Conservation (phyloP, 2,329 filamentous ascomycete genomes). For the Ascocoryne sarcoides region DNA sequence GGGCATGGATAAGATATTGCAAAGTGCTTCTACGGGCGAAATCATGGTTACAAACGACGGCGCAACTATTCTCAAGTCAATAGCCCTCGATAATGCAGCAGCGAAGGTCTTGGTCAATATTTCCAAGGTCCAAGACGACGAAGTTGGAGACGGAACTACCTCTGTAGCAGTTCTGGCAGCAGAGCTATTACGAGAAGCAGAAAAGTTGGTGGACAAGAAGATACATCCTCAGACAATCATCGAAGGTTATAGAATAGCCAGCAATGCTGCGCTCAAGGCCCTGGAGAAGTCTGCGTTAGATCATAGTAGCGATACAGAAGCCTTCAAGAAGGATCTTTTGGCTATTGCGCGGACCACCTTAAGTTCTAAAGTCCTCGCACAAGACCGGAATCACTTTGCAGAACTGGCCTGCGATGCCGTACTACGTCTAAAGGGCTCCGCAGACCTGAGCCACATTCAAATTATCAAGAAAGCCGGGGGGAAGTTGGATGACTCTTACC, state of each 20-base stretch:
- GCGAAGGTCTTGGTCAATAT: conserved; percentile 99
- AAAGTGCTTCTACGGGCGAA: conserved; percentile 88
- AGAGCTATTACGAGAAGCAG: conserved; percentile 89
- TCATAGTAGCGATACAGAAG: conserved; percentile 73
- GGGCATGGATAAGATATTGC: conserved; percentile 66
- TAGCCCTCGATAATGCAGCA: conserved; percentile 95
- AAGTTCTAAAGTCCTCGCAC: conserved; percentile 92
- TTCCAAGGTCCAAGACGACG: conserved; percentile 97
- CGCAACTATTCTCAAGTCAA: conserved; percentile 95
- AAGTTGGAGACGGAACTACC: conserved; percentile 95
- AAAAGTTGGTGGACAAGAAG: conserved; percentile 95
- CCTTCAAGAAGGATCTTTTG: conserved; percentile 82
- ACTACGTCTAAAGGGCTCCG: conserved; percentile 78
- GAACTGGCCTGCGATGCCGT: conserved; percentile 86
- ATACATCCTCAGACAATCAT: conserved; percentile 99
- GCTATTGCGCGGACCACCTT: conserved; percentile 91
- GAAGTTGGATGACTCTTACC: conserved; percentile 93
- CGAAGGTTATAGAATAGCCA: conserved; percentile 97
- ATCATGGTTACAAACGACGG: conserved; percentile 99
- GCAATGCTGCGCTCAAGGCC: conserved; percentile 74
- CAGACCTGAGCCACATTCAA: conserved; percentile 94
- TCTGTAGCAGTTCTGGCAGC: conserved; percentile 95
- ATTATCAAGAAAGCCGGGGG: conserved; percentile 99
- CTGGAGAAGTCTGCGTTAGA: conserved; percentile 80
- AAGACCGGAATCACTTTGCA: conserved; percentile 89